Percentiles rank a stretch among this genome's conserved stretches.
Evolutionary conservation across 805 yeast genomes (phyloP).

Genomic region (Saccharomycopsis vini): DNA sequence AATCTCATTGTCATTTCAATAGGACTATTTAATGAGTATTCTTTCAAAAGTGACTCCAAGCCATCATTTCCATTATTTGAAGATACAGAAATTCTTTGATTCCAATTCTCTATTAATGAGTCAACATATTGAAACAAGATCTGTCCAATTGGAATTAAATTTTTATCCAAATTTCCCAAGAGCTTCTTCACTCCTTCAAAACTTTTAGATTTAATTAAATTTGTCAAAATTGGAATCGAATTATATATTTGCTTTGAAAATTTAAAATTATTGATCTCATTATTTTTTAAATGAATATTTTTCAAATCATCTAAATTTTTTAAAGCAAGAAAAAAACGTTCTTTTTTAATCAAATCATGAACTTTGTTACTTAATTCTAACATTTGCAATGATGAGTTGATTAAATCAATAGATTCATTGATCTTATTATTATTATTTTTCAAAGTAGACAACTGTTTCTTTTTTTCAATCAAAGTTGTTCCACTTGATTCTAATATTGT

Average conservation of each 20-base stretch:
- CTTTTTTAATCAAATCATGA: slow-evolving; percentile 66
- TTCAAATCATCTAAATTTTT: slow-evolving; percentile 72
- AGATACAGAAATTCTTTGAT: slow-evolving; percentile 31
- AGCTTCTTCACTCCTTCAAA: slow-evolving; percentile 57
- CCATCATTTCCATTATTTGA: not conserved
- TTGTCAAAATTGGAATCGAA: slow-evolving; percentile 68
- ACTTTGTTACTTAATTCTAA: slow-evolving; percentile 80
- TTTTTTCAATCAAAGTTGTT: slow-evolving; percentile 49
- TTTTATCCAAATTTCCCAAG: slow-evolving; percentile 53
- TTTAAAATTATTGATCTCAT: slow-evolving; percentile 56
- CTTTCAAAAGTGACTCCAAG: slow-evolving; percentile 34
- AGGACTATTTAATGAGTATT: slow-evolving; percentile 74
- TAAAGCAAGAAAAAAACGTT: slow-evolving; percentile 77
- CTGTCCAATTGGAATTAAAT: slow-evolving; percentile 39
- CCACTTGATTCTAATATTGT: slow-evolving; percentile 57
- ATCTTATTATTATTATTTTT: slow-evolving; percentile 61
- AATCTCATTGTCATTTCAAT: slow-evolving; percentile 68
- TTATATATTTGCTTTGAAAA: slow-evolving; percentile 66
- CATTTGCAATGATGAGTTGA: slow-evolving; percentile 68
- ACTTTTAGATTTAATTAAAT: slow-evolving; percentile 66
- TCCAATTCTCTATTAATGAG: slow-evolving; percentile 54
- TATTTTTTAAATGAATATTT: slow-evolving; percentile 58
- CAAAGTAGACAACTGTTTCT: slow-evolving; percentile 47
- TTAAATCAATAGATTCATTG: slow-evolving; percentile 58
- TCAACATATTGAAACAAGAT: slow-evolving; percentile 45